Conservation (phyloP, 1,284 basidiomycete genomes). For the Serendipita sp. region DNA sequence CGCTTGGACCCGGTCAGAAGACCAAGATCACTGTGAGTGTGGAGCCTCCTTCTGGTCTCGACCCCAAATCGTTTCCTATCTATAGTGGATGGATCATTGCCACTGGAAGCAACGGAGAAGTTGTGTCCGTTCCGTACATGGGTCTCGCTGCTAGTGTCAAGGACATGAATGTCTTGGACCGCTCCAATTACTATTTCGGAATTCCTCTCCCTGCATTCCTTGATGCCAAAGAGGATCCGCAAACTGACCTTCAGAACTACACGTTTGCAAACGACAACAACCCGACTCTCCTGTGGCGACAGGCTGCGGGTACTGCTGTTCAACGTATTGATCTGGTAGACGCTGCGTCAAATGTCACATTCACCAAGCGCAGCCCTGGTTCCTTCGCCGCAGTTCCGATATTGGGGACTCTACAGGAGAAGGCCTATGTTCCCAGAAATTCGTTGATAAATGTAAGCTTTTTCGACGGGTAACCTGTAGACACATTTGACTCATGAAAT, state of each 20-base stretch:
- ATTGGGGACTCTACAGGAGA: constrained; percentile 27
- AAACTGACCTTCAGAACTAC: constrained; percentile 31
- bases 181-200: constrained; percentile 33
- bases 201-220: constrained; percentile 29
- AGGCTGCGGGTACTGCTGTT: constrained; percentile 20
- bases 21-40: constrained; percentile 22
- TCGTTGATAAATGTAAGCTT: constrained; percentile 23
- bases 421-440: constrained; percentile 26
- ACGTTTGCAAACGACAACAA: constrained; percentile 34
- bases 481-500: constrained; percentile 19
- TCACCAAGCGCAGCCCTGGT: constrained; percentile 14
- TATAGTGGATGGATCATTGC: constrained; percentile 45
- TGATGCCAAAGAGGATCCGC: constrained; percentile 27
- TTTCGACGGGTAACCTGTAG: constrained; percentile 7
- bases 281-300: constrained; percentile 33
- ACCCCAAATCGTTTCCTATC: constrained; percentile 36
- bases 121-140: constrained; percentile 36
- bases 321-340: constrained; percentile 22
- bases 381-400: constrained; percentile 27
- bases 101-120: constrained; percentile 25
- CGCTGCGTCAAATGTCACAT: constrained; percentile 9
- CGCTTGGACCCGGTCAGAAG: constrained; percentile 22
- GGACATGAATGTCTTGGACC: constrained; percentile 35
- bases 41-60: constrained; percentile 30
- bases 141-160: constrained; percentile 34